Conservation (phyloP, 805 yeast species). For the Spencermartinsiella europaea region DNA sequence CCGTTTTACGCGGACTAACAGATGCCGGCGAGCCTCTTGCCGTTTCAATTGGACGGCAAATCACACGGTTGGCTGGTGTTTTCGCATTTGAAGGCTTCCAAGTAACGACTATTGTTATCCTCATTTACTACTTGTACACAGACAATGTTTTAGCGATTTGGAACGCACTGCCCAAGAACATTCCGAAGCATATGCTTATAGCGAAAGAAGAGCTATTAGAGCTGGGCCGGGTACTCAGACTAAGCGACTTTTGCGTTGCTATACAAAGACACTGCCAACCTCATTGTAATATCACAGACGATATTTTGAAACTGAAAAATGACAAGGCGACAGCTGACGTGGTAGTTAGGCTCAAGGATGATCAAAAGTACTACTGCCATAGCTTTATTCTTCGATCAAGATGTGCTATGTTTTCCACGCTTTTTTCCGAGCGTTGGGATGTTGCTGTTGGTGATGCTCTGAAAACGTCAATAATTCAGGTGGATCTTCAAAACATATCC, state of each 20-base stretch:
- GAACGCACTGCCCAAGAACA: conserved; percentile 7
- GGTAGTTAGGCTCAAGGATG: conserved; percentile 43
- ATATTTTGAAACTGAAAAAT: conserved; percentile 7
- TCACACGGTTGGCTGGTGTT: background rate
- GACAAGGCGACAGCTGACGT: conserved; percentile 35
- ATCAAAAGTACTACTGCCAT: conserved; percentile 36
- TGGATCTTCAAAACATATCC: conserved; percentile 42
- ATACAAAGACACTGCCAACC: conserved; percentile 11
- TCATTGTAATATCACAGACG: conserved; percentile 1
- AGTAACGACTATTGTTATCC: conserved; percentile 19
- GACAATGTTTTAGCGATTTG: conserved; percentile 23
- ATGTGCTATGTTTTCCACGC: conserved; percentile 57
- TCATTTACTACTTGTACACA: conserved; percentile 28
- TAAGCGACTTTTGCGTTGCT: conserved; percentile 19
- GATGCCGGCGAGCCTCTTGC: background rate
- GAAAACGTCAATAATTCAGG: conserved; percentile 5
- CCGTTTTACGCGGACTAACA: background rate
- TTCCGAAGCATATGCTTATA: conserved; percentile 12
- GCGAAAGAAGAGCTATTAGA: conserved; percentile 24
- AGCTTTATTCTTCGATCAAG: conserved; percentile 48
- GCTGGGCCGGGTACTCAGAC: conserved; percentile 17
- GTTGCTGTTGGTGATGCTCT: conserved; percentile 8
- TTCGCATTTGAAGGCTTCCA: conserved; percentile 20
- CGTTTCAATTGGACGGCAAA: background rate
- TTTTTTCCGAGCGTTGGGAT: conserved; percentile 54